Base-by-base conservation (phyloP, 805 yeast genomes). In the Zygotorulaspora florentina region DNA sequence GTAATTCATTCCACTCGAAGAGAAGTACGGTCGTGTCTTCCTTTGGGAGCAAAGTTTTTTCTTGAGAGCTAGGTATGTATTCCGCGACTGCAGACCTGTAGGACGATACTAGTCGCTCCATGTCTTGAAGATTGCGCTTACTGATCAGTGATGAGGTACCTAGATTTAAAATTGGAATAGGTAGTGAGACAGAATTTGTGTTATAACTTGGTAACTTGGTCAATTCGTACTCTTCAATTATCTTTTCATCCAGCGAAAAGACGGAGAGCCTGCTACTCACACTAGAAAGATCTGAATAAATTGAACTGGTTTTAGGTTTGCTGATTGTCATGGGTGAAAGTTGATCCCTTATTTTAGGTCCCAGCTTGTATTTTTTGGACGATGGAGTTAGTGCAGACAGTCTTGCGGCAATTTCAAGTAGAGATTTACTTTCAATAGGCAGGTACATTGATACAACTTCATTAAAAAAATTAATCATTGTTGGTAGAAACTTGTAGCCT, bases 381-480 rank as follows among this genome's bases (percentile, higher is more conserved):
- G 40, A 16, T 3, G 20, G 59, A 66, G 46, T 43, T 15, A 42
- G 15, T 8, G 79, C 74, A 23, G 83, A 74, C 39, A 86, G 64
- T 54, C 67, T 76, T 0, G 90, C 80, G 1, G 85, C 81, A 1
- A 78, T 64, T 47, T 81, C 87, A 26, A 85, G 69, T 48, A 86
- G 64, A 47, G 68, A 73, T 64, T 79, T 77, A 2, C 85, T 71
- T 52, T 85, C 91, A 16, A 81, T 65, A 0, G 93, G 95, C 43
- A 85, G 66, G 46, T 63, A 71, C 10, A 63, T 58, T n/a, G 78
- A 71, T n/a, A 81, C 72, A 11, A 82, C 88, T 64, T 86, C 95
- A 61, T 85, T 86, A 58, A 87, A 82, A 59, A 88, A 85, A 57
- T 85, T 85, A 37, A 85, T 74, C 57, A 88, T 67, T 0, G 87